These are phyloP conservation scores for Saururus chinensis DNA, from an alignment of 164 flowering plant genomes.

Conservation along the genomic window DNA sequence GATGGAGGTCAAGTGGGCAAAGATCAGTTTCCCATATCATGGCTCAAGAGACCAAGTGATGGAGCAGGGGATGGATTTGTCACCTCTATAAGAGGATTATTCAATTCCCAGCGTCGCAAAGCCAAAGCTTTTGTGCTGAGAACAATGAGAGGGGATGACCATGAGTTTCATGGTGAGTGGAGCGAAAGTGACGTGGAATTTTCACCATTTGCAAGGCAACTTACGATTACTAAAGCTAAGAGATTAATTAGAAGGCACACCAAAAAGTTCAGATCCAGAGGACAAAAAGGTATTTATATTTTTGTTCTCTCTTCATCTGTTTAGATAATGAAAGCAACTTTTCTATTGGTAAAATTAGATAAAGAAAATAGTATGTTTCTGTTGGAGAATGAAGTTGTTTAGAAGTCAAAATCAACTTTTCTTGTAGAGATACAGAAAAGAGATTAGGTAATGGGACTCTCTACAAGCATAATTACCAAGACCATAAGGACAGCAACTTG, in stretches of 20 bases:
- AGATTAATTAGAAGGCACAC: slow-evolving; percentile 87
- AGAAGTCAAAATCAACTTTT: too few relatives aligned
- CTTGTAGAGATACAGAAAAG: too few relatives aligned
- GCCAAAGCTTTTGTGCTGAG: slow-evolving; percentile 88
- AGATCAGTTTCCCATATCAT: slow-evolving; percentile 59
- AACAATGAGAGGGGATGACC: slow-evolving; percentile 97
- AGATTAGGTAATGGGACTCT: too few relatives aligned
- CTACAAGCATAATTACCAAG: too few relatives aligned
- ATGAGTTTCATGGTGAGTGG: slow-evolving; percentile 82
- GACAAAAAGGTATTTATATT: slow-evolving; percentile 50
- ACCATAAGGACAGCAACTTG: too few relatives aligned
- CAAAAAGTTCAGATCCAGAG: slow-evolving; percentile 78
- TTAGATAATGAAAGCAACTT: too few relatives aligned
- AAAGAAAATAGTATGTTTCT: not conserved
- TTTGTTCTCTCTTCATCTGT: not conserved
- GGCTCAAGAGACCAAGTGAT: slow-evolving; percentile 63
- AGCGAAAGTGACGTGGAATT: slow-evolving; percentile 90
- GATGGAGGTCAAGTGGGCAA: slow-evolving; percentile 60
- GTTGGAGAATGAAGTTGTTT: too few relatives aligned
- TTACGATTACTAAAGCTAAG: slow-evolving; percentile 88
- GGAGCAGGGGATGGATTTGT: slow-evolving; percentile 99
- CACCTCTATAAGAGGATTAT: slow-evolving; percentile 82
- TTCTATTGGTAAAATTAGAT: not conserved
- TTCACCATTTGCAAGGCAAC: slow-evolving; percentile 88
- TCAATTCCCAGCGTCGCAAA: slow-evolving; percentile 82